Conservation (phyloP, 495 filamentous ascomycete species). For the Aspergillus taichungensis region DNA sequence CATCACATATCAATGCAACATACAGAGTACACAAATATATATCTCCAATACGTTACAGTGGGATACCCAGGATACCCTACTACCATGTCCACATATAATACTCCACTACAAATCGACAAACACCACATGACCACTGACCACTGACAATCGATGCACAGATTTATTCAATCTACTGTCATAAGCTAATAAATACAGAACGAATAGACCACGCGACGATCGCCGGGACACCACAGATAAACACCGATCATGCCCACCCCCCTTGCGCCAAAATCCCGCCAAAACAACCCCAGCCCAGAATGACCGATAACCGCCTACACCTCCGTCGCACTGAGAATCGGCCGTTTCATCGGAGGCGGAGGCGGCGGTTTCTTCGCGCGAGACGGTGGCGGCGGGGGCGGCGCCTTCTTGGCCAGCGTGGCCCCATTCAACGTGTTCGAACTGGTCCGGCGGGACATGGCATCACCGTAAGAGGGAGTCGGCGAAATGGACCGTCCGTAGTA, state of each 20-base stretch:
- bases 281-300: background rate
- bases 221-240: too few relatives aligned
- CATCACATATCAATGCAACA: too few relatives aligned
- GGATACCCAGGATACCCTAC: background rate
- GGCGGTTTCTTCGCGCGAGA: slow-evolving; percentile 69
- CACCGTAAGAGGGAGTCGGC: slow-evolving; percentile 54
- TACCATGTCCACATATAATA: background rate
- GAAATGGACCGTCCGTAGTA: slow-evolving; percentile 48
- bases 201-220: too few relatives aligned
- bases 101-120: background rate
- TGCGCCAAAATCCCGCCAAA: background rate
- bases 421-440: slow-evolving; percentile 40
- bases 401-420: slow-evolving; percentile 48
- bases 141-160: too few relatives aligned
- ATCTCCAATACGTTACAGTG: background rate
- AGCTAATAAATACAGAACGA: too few relatives aligned
- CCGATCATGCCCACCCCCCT: background rate
- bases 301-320: slow-evolving; percentile 12
- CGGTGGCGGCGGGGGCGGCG: slow-evolving; percentile 75
- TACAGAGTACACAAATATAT: too few relatives aligned
- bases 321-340: slow-evolving; percentile 26
- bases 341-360: slow-evolving; percentile 48
- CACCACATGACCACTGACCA: too few relatives aligned
- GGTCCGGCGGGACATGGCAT: slow-evolving; percentile 48
- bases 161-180: too few relatives aligned